phyloP scores from a whole-genome alignment of 192 early-diverging fungal genomes.

The Linderina pennispora region DNA sequence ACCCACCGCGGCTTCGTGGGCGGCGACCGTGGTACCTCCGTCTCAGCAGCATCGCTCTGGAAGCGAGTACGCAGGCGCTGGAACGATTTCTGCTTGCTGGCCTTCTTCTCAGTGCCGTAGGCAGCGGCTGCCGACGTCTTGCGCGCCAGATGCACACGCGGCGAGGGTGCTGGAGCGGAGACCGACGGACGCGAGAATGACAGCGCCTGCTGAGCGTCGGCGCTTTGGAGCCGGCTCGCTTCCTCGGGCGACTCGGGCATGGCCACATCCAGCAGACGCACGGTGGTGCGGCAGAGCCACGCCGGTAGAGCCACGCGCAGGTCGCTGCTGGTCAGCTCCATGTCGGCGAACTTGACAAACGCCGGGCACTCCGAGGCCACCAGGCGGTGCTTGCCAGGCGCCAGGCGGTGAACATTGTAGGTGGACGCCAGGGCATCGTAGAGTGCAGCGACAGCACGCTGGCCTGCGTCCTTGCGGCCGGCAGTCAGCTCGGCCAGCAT shows the following conservation, averaged over 20 bases:
- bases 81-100: slow-evolving; percentile 30
- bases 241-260: slow-evolving; percentile 23
- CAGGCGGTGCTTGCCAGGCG: slow-evolving; percentile 23
- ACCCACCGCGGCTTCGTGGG: slow-evolving; percentile 29
- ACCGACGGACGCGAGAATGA: neutral
- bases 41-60: slow-evolving; percentile 13
- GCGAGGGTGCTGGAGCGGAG: neutral
- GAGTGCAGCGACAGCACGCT: slow-evolving; percentile 25
- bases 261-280: slow-evolving; percentile 27
- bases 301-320: slow-evolving; percentile 27
- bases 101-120: slow-evolving; percentile 6
- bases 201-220: slow-evolving; percentile 1
- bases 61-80: slow-evolving; percentile 34
- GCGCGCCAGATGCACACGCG: neutral
- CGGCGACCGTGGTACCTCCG: neutral
- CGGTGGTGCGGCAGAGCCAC: slow-evolving; percentile 42
- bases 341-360: slow-evolving; percentile 41
- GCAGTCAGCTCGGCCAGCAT: slow-evolving; percentile 36
- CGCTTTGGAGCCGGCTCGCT: slow-evolving; percentile 4
- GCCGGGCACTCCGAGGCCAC: slow-evolving; percentile 26
- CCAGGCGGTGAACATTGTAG: slow-evolving; percentile 15
- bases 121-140: neutral
- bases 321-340: slow-evolving; percentile 37
- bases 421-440: slow-evolving; percentile 25
- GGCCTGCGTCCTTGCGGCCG: slow-evolving; percentile 12